phyloP scores from a whole-genome alignment of 192 early-diverging fungal genomes.

The Backusella parvicylindrica region DNA sequence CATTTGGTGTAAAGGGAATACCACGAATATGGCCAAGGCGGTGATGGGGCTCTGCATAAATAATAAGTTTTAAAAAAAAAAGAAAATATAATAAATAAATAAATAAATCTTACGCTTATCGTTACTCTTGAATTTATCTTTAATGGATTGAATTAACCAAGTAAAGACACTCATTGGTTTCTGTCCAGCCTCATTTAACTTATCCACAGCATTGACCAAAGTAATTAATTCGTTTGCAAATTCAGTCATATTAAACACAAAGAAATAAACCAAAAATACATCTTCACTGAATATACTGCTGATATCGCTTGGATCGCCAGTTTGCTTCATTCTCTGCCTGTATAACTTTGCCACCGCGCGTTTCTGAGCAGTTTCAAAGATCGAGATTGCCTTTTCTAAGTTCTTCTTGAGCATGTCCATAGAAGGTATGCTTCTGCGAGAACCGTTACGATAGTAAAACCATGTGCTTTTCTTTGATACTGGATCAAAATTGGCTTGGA shows the following conservation, averaged over 20 bases:
- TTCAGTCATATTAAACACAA: conserved; percentile 75
- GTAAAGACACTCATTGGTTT: not conserved
- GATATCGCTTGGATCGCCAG: conserved; percentile 14
- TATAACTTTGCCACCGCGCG: conserved; percentile 45
- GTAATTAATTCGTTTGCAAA: conserved; percentile 63
- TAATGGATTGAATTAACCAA: not conserved
- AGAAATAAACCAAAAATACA: conserved; percentile 76
- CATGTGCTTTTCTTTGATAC: not conserved
- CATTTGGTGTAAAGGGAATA: conserved; percentile 28
- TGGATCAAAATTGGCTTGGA: conserved; percentile 42
- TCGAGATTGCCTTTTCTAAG: conserved; percentile 42
- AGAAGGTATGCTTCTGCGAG: not conserved
- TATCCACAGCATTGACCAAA: conserved; percentile 36
- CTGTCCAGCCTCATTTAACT: conserved; percentile 1
- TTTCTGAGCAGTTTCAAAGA: conserved; percentile 50
- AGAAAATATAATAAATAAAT: not conserved
- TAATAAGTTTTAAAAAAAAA: not conserved
- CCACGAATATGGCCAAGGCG: not conserved
- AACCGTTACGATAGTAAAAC: not conserved
- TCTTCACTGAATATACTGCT: conserved; percentile 54
- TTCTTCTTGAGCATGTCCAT: conserved; percentile 35
- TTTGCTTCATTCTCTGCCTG: conserved; percentile 24
- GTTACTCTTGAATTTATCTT: not conserved
- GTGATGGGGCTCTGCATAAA: not conserved
- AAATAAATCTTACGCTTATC: not conserved